Evolutionary conservation across 768 basidiomycete species (phyloP).

Genomic region (Mycena albidolilacea): DNA sequence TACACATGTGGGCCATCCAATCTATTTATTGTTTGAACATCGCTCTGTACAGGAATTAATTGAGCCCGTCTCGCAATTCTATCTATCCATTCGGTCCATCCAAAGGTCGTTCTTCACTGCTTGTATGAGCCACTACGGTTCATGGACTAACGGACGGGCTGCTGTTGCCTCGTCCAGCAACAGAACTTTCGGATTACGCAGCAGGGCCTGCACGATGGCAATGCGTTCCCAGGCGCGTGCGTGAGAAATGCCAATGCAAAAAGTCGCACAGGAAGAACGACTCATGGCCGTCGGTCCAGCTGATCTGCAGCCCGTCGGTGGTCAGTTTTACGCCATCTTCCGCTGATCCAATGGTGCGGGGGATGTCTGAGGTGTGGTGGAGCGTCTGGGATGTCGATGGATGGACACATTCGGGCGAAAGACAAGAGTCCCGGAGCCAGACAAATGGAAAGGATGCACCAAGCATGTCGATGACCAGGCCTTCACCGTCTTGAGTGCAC

Average conservation of each 20-base stretch:
- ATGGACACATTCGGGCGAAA: constrained; percentile 80
- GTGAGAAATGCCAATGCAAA: constrained; percentile 24
- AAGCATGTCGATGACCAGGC: constrained; percentile 56
- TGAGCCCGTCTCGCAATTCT: background rate
- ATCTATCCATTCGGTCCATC: constrained; percentile 44
- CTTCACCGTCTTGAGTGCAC: constrained; percentile 11
- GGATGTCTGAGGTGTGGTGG: constrained; percentile 77
- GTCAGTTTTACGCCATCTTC: constrained; percentile 58
- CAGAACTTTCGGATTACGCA: constrained; percentile 93
- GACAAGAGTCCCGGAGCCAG: constrained; percentile 92
- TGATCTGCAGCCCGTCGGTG: constrained; percentile 62
- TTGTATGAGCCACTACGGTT: background rate
- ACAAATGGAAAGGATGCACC: constrained; percentile 71
- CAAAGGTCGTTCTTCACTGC: background rate
- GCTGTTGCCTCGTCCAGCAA: constrained; percentile 88
- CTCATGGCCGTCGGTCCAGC: constrained; percentile 65
- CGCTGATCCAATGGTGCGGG: constrained; percentile 62
- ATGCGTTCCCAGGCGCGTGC: constrained; percentile 63
- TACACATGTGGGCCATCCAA: no score
- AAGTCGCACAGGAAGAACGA: constrained; percentile 63
- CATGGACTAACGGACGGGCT: no score
- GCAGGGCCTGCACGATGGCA: constrained; percentile 93
- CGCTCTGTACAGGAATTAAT: background rate
- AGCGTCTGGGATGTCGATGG: constrained; percentile 86
- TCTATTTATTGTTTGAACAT: no score